These are phyloP conservation scores for Pseudogymnoascus sp. DNA, from an alignment of 2,329 filamentous ascomycete genomes.

Conservation along the genomic window DNA sequence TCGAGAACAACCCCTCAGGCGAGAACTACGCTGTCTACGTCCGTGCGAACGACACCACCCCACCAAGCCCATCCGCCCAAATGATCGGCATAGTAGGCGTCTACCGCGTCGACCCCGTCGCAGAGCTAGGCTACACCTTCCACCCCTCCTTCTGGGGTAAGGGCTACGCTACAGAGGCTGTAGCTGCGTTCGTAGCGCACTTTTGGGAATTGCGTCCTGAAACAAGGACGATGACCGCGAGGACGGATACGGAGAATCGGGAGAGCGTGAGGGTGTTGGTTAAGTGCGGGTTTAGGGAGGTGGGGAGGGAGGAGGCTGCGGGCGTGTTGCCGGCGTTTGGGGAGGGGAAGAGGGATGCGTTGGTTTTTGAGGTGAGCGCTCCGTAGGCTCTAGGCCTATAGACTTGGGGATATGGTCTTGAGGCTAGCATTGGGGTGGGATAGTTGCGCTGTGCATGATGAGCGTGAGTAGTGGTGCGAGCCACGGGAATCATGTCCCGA, in stretches of 20 bases:
- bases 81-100: conserved; percentile 10
- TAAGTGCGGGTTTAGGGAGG: conserved; percentile 24
- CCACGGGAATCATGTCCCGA: no score
- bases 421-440: not conserved
- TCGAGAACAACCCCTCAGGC: conserved; percentile 12
- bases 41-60: not conserved
- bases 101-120: not conserved
- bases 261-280: conserved; percentile 23
- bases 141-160: conserved; percentile 14
- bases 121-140: conserved; percentile 15
- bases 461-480: no score
- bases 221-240: conserved; percentile 14
- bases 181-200: not conserved
- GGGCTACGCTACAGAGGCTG: conserved; percentile 16
- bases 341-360: conserved; percentile 5
- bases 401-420: not conserved
- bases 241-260: conserved; percentile 22
- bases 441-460: no score
- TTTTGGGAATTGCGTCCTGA: conserved; percentile 12
- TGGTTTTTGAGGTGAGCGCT: not conserved
- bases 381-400: not conserved
- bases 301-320: conserved; percentile 8
- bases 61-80: not conserved
- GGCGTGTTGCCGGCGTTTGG: not conserved
- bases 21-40: conserved; percentile 16